Evolutionary conservation across 805 yeast species (phyloP).

Genomic region (Yarrowia sp.): DNA sequence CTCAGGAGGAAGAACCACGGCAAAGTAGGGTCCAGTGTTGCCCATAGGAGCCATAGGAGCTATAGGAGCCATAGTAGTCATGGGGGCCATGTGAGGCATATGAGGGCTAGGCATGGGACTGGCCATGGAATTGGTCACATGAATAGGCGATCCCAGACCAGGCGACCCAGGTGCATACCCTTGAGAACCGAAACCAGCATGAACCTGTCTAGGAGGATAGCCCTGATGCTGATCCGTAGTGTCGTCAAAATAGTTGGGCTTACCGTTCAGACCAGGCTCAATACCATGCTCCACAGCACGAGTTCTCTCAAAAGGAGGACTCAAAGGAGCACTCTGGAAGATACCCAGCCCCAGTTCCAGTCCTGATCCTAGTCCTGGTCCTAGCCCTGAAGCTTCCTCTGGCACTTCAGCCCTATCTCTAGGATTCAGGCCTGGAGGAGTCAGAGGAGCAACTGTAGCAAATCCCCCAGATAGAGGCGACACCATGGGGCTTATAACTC

Average conservation of each 20-base stretch:
- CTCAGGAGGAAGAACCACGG: constrained; percentile 33
- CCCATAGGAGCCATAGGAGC: neutral
- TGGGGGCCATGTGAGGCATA: neutral
- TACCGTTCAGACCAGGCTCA: neutral
- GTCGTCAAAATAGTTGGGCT: constrained; percentile 10
- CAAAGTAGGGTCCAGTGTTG: constrained; percentile 13
- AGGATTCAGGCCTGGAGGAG: constrained; percentile 12
- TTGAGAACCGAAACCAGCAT: neutral
- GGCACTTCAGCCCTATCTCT: neutral
- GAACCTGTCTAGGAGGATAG: too few species aligned
- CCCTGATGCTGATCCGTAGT: too few species aligned
- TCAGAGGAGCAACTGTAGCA: constrained; percentile 16
- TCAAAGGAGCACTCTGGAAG: neutral
- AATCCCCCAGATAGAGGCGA: constrained; percentile 5
- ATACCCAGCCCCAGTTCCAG: neutral
- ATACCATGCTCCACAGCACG: neutral
- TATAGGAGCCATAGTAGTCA: neutral
- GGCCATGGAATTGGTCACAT: neutral
- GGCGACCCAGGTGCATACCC: neutral
- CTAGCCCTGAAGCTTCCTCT: neutral
- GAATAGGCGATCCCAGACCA: too few species aligned
- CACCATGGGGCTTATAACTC: neutral
- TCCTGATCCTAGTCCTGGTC: too few species aligned
- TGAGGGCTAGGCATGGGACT: neutral
- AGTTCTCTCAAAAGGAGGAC: constrained; percentile 15